Base-by-base conservation (phyloP, 2,329 filamentous ascomycete genomes). In the Botrytis porri region DNA sequence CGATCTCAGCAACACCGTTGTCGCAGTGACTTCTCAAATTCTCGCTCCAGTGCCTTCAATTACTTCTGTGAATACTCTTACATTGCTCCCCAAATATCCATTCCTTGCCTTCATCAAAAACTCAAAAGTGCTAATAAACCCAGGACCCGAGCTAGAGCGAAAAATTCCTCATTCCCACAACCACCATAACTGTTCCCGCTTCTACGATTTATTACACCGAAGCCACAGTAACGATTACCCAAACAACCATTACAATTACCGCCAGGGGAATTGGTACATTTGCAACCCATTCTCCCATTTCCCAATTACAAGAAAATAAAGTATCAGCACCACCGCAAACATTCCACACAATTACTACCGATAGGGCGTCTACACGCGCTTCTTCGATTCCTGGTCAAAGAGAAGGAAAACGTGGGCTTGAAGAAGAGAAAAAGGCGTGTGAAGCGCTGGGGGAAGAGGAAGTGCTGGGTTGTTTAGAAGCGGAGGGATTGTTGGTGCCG, bases 71-170 rank as follows among this genome's bases (percentile, higher is more conserved):
- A 63, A 16, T 63, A 63, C 7, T 41, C 20, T 8, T 10, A 14
- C n/a, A n/a, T n/a, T n/a, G n/a, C n/a, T n/a, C n/a, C 22, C 9
- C 10, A 51, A 0, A 0, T 3, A 12, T n/a, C 4, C 10, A 22
- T 45, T 45, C 7, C 43, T 3, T 45, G n/a, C n/a, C n/a, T n/a
- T n/a, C n/a, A 20, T 45, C 20, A 18, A 22, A 22, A 45, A 22
- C 7, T 3, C 20, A 4, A 3, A 45, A 45, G 20, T 45, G 0
- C 35, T 41, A 6, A 62, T 25, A 1, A 16, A 35, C 12, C 29
- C 7, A 62, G 61, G n/a, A 63, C 20, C 7, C 25, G 0, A 63
- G 6, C 0, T 43, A 16, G 39, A 41, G 22, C 1, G 25, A 29
- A 4, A 3, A n/a, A 29, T 63, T 63, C 39, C 25, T 63, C 0